Evolutionary conservation across 352 stramenopile genomes (phyloP).

Genomic region (Globisporangium barbulae): DNA sequence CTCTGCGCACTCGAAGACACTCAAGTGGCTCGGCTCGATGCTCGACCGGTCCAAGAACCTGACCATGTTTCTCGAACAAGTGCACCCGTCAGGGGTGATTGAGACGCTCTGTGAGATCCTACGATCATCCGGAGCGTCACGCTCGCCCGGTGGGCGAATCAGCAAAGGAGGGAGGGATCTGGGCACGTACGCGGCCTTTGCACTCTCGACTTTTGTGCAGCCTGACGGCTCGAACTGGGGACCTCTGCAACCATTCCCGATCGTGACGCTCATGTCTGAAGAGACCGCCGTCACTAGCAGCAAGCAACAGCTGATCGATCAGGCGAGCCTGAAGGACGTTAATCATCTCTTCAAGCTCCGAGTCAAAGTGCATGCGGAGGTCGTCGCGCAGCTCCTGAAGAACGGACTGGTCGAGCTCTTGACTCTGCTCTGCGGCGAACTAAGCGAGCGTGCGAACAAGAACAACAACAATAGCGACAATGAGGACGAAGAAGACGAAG

Average conservation of each 20-base stretch:
- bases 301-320: conserved; percentile 6
- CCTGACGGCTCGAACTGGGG: conserved; percentile 59
- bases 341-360: conserved; percentile 33
- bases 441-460: conserved; percentile 26
- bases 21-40: conserved; percentile 83
- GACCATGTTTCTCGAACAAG: conserved; percentile 50
- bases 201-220: conserved; percentile 67
- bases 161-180: conserved; percentile 40
- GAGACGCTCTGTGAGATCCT: conserved; percentile 64
- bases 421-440: conserved; percentile 43
- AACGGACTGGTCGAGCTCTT: conserved; percentile 48
- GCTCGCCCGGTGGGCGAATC: conserved; percentile 50
- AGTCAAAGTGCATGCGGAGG: conserved; percentile 68
- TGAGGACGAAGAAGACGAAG: conserved; percentile 23
- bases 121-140: conserved; percentile 33
- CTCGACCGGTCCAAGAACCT: conserved; percentile 59
- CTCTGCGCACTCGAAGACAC: conserved; percentile 41
- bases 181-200: conserved; percentile 59
- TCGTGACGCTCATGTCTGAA: conserved; percentile 36
- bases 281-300: no score
- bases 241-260: conserved; percentile 50
- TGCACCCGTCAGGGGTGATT: conserved; percentile 54
- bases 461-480: conserved; percentile 18
- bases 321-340: conserved; percentile 12
- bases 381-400: conserved; percentile 52